Evolutionary conservation across 2,329 filamentous ascomycete genomes (phyloP), one percentile per base, ranked within the genome.

Genomic region (Mariannaea elegans): DNA sequence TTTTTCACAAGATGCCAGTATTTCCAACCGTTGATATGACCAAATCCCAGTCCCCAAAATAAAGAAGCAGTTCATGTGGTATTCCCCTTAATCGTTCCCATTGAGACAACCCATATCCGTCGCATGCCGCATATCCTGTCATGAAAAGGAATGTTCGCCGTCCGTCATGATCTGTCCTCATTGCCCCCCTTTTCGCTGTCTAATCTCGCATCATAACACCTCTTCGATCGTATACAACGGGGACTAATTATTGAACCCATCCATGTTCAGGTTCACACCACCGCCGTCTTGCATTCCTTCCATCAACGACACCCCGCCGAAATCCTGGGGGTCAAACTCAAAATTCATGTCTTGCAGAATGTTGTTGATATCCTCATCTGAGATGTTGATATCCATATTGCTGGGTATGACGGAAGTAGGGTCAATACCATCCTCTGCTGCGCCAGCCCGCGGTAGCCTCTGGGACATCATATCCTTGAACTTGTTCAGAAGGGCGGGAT

Each of bases 401-500:
- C 69, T 64, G 10, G 71, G 63, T 49, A 75, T 49, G 2, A 63
- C 62, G 8, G 65, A 61, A 13, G 61, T 46, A 3, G 21, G 36
- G 7, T 21, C 46, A 16, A 38, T 18, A 5, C 41, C 19, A 16
- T 60, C 51, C 7, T 64, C 57, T 2, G 64, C 44, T 7, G 65
- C 52, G 9, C 56, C 42, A 14, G 61, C 62, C 7, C 63, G 55
- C 10, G 71, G 63, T 13, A 72, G 44, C 54, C 73, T 75, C 36
- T 70, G 67, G 34, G 66, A 63, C 64, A 84, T 75, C 67, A 81
- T 76, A 2, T 73, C 72, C 73, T 81, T 84, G 74, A 88, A 88
- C 69, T 83, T 85, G 19, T 72, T 76, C 50, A 88, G 71, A 16
- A 88, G 72, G 2, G 78, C 74, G 0, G 71, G 65, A 65, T 88